Evolutionary conservation across 2,329 filamentous ascomycete species (phyloP), one percentile per base, ranked within the genome.

Genomic region (Calcarisporium arbuscula): DNA sequence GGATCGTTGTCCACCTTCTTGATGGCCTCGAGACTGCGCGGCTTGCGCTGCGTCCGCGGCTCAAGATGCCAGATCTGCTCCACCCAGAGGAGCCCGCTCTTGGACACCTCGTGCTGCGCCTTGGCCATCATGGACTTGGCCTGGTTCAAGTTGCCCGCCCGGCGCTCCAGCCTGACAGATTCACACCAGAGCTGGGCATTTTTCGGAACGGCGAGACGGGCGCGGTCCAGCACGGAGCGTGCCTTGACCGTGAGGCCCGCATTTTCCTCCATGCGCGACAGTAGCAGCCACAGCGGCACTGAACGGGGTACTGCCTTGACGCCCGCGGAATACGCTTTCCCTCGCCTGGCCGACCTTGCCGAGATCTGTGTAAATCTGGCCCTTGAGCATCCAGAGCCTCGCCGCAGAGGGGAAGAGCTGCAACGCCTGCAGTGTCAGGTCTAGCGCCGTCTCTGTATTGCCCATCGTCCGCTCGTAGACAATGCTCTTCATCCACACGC

Each of bases 381-480:
- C 92, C 63, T 98, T 98, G 68, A 95, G 85, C 85, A 96, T 95
- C 82, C 90, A 95, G 17, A 98, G 72, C 62, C 96, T 96, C 34
- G 86, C 74, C 10, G 83, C 78, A 28, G 80, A 76, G 1, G 92
- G 90, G 65, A 94, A 98, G 8, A 86, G 73, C 45, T 89, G 82
- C 22, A 98, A 67, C 2, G 83, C 92, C 54, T 94, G 82, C 40
- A 89, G 86, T 28, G 85, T 85, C 9, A 98, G 78, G 50, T 94
- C 85, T 11, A 98, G 72, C 0, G 92, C 89, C 2, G 80, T 78
- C 30, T 95, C 86, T 18, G 70, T 70, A 48, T 92, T 82, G 36
- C 81, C 83, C 16, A 86, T 69, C 47, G 94, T 86, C 11, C 92
- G 77, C 60, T 98, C 92, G 52, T 95, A 95, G 0, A 88, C 85